Evolutionary conservation across 2,329 filamentous ascomycete species (phyloP).

Genomic region (Stachybotrys chlorohalonatus): DNA sequence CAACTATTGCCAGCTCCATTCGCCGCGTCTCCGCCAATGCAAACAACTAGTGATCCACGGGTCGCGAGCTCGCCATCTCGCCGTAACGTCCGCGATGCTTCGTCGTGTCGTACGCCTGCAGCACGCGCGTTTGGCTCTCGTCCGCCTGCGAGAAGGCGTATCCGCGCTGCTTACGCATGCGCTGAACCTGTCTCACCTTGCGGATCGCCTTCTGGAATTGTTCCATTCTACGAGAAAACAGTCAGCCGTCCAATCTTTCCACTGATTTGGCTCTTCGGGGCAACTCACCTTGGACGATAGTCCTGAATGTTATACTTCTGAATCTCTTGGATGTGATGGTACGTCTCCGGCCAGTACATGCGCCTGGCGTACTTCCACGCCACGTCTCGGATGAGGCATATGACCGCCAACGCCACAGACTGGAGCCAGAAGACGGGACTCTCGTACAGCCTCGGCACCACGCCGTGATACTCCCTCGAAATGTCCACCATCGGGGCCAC

Average conservation of each 20-base stretch:
- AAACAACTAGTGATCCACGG: conserved; percentile 11
- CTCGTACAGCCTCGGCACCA: conserved; percentile 71
- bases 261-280: background rate
- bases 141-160: conserved; percentile 98
- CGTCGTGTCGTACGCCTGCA: conserved; percentile 97
- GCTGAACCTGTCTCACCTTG: conserved; percentile 95
- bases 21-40: too few species aligned
- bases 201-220: conserved; percentile 99
- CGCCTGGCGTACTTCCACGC: conserved; percentile 96
- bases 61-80: conserved; percentile 65
- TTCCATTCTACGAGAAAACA: conserved; percentile 63
- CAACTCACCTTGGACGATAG: conserved; percentile 77
- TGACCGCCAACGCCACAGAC: conserved; percentile 65
- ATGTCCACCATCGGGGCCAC: conserved; percentile 76
- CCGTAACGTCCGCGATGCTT: conserved; percentile 84
- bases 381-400: conserved; percentile 83
- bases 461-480: conserved; percentile 75
- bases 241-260: conserved; percentile 4
- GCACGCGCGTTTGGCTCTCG: conserved; percentile 86
- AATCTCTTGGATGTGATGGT: conserved; percentile 98
- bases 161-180: conserved; percentile 97
- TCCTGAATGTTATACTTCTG: conserved; percentile 99
- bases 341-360: conserved; percentile 93
- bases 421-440: conserved; percentile 89
- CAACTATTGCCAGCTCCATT: too few species aligned